A percentile compares a stretch with the other conserved stretches of the same genome.
These are phyloP conservation scores for Plasmodium vivax DNA, from an alignment of 169 alveolate genomes.

Conservation along the genomic window DNA sequence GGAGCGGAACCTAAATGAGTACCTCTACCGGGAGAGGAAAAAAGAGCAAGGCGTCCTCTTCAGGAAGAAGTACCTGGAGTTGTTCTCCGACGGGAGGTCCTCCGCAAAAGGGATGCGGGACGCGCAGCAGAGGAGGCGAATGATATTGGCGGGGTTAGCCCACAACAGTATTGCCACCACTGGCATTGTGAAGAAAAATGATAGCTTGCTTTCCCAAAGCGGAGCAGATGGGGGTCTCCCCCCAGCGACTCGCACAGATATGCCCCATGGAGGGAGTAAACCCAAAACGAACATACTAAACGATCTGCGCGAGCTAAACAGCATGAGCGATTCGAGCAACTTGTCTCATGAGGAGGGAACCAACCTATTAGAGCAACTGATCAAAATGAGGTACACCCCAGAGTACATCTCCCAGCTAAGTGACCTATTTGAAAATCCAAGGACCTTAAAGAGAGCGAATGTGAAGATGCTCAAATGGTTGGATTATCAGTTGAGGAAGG, in stretches of 20 bases:
- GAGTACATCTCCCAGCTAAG: conserved; percentile 80
- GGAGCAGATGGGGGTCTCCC: not conserved
- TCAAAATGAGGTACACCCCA: conserved; percentile 80
- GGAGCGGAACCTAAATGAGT: not conserved
- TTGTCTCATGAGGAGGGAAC: not conserved
- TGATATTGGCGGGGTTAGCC: not conserved
- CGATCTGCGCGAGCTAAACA: conserved; percentile 24
- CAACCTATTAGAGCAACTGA: conserved; percentile 46
- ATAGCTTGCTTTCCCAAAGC: not conserved
- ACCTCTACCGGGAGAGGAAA: not conserved
- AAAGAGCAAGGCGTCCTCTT: not conserved
- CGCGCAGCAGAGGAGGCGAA: not conserved
- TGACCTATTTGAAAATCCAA: conserved; percentile 82
- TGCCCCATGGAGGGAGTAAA: not conserved
- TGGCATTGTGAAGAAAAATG: not conserved
- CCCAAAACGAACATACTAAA: not conserved
- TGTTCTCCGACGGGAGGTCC: not conserved
- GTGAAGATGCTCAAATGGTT: conserved; percentile 80
- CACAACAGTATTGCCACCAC: not conserved
- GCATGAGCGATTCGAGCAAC: conserved; percentile 30
- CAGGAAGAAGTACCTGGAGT: not conserved
- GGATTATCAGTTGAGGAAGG: conserved; percentile 70
- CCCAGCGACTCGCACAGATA: not conserved
- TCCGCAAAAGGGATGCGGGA: not conserved
- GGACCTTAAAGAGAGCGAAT: conserved; percentile 71